Conservation (phyloP, 2,329 filamentous ascomycete genomes). For the Cladosporium halotolerans region DNA sequence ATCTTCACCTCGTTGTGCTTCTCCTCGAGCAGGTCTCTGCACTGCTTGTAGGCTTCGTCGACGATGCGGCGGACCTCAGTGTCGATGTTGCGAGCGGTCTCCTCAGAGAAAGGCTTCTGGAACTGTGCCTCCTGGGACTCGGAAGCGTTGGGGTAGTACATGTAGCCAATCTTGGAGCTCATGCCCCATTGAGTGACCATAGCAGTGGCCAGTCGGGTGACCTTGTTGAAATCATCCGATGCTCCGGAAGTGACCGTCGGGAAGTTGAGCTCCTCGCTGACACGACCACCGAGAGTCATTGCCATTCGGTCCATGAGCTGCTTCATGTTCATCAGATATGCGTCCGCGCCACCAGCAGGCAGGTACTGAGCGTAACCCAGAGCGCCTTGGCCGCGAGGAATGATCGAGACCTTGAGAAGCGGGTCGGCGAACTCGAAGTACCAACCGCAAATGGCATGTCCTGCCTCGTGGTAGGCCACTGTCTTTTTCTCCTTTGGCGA, state of each 20-base stretch:
- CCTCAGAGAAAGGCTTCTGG: constrained; percentile 89
- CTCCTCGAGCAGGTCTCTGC: constrained; percentile 71
- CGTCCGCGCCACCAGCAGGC: constrained; percentile 81
- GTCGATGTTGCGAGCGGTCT: constrained; percentile 89
- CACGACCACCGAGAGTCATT: constrained; percentile 93
- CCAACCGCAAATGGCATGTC: constrained; percentile 98
- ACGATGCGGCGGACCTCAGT: constrained; percentile 85
- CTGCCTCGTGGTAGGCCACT: constrained; percentile 96
- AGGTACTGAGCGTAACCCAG: constrained; percentile 96
- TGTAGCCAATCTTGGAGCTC: constrained; percentile 86
- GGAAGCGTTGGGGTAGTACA: constrained; percentile 64
- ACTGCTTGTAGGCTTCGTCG: constrained; percentile 87
- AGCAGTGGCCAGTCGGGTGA: constrained; percentile 86
- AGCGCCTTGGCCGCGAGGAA: constrained; percentile 87
- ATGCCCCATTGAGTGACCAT: constrained; percentile 99
- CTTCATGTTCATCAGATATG: constrained; percentile 90
- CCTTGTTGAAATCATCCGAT: constrained; percentile 97
- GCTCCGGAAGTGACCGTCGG: constrained; percentile 92
- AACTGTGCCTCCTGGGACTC: constrained; percentile 10
- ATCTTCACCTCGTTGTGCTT: constrained; percentile 86
- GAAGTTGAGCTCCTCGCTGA: constrained; percentile 95
- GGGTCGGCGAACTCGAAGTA: constrained; percentile 96
- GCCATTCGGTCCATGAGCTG: constrained; percentile 99
- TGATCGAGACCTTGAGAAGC: constrained; percentile 96
- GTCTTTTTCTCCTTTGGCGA: constrained; percentile 90